Base-by-base conservation (phyloP, 352 stramenopile species). In the Phytopythium boreale region DNA sequence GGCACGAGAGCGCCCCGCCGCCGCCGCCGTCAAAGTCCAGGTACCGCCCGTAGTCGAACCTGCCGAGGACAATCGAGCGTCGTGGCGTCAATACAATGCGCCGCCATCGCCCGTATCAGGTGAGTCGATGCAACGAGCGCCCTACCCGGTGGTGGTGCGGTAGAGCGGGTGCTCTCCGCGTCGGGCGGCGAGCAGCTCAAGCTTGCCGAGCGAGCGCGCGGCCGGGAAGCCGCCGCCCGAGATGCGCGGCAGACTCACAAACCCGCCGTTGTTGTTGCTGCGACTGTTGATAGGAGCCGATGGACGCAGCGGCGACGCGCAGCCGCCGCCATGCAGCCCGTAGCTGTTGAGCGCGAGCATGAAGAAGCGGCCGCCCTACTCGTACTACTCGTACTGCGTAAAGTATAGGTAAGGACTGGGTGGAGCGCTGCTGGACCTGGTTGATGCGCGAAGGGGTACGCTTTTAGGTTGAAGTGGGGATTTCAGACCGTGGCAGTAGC, bases 31-130 rank as follows among this genome's bases (percentile, higher is more conserved):
- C 69, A 64, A 87, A 75, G 56, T 88, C 81, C 26, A 88, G 19
- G 59, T 78, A 71, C 26, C 75, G 79, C 0, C 81, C 77, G 53
- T 90, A 88, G 59, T 90, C 81, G 66, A 79, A 89, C 14, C 34
- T 39, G 34, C 34, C n/a, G n/a, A n/a, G n/a, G n/a, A n/a, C n/a
- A n/a, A n/a, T n/a, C n/a, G n/a, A n/a, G n/a, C n/a, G n/a, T n/a
- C n/a, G n/a, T n/a, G n/a, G n/a, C n/a, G n/a, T n/a, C n/a, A n/a
- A n/a, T n/a, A n/a, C n/a, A n/a, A n/a, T n/a, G n/a, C n/a, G n/a
- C n/a, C n/a, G n/a, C n/a, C n/a, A n/a, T n/a, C n/a, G n/a, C n/a
- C n/a, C n/a, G n/a, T n/a, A n/a, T n/a, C n/a, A n/a, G n/a, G n/a
- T n/a, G n/a, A n/a, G n/a, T n/a, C n/a, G n/a, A n/a, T n/a, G n/a